A percentile compares a stretch with the other conserved stretches of the same genome.
Evolutionary conservation across 1,284 basidiomycete genomes (phyloP).

Genomic region (Pulveroboletus sp.): DNA sequence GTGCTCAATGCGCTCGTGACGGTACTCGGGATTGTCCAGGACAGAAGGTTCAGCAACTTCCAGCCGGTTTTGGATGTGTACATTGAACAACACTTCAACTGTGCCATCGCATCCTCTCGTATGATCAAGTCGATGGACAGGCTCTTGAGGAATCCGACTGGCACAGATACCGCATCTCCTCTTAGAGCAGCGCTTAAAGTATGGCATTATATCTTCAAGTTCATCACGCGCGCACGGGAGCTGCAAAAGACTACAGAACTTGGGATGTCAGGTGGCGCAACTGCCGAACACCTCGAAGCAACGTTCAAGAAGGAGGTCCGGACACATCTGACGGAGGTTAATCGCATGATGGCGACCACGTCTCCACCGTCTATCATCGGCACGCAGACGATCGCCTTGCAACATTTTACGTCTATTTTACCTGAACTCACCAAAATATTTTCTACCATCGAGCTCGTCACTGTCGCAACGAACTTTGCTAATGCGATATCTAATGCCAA

Average conservation of each 20-base stretch:
- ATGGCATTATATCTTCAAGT: conserved; percentile 95
- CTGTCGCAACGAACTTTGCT: conserved; percentile 84
- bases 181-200: conserved; percentile 92
- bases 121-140: conserved; percentile 87
- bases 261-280: conserved; percentile 75
- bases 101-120: conserved; percentile 74
- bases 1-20: conserved; percentile 92
- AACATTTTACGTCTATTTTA: conserved; percentile 91
- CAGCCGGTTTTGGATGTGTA: conserved; percentile 92
- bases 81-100: conserved; percentile 87
- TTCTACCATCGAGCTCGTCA: conserved; percentile 77
- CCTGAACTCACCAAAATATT: conserved; percentile 86
- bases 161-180: conserved; percentile 72
- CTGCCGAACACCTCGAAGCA: conserved; percentile 82
- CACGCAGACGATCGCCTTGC: conserved; percentile 91
- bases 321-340: conserved; percentile 78
- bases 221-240: conserved; percentile 86
- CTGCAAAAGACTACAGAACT: conserved; percentile 82
- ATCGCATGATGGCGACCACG: conserved; percentile 83
- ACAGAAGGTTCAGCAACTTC: conserved; percentile 96
- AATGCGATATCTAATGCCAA: conserved; percentile 80
- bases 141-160: conserved; percentile 74
- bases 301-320: conserved; percentile 84
- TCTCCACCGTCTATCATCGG: conserved; percentile 88
- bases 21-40: conserved; percentile 87